Base-by-base conservation (phyloP, 1,139 yeast species). In the Suhomyces atakaporum region DNA sequence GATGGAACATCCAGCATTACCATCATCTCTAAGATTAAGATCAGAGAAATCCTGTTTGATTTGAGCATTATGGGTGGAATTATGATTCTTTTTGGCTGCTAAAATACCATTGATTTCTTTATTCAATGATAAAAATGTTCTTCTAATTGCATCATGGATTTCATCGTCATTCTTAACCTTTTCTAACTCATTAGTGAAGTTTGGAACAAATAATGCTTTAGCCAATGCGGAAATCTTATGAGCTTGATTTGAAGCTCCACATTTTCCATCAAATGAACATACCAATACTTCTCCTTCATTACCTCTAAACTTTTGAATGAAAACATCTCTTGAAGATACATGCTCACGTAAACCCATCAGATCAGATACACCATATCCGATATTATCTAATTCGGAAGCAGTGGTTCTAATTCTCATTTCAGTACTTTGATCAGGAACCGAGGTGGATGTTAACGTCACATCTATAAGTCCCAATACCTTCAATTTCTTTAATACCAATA, bases 361-460 rank as follows among this genome's bases (percentile, higher is more conserved):
- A 58, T 94, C 99, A 2, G 97, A 85, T 34, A 90, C 89, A 55
- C 98, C 98, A 54, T 89, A 88, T 1, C 90, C 83, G 68, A 86
- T 76, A 32, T 78, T 79, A 36, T 84, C 82, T 21, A 88, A 63
- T 38, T 81, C 87, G 0, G 96, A 84, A n/a, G 94, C 92, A 1
- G 95, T 86, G 0, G 97, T 87, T 51, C 98, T 78, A 25, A 92
- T 84, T 65, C 98, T 84, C 54, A 86, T 78, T 49, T 85, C 84
- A 13, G 79, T 77, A 13, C 79, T 74, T 58, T 90, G 97, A 58
- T 92, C 98, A 2, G 97, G 97, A 7, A 90, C 87, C 2, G 83
- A 71, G 12, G 77, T 69, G 0, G 95, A 84, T 1, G 96, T 88
- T 47, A 92, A 73, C 1, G 98, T 92, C 14, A 92, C 95, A 68